These are phyloP conservation scores for Phellinidium pouzarii DNA, from an alignment of 1,284 basidiomycete species.

Conservation along the genomic window DNA sequence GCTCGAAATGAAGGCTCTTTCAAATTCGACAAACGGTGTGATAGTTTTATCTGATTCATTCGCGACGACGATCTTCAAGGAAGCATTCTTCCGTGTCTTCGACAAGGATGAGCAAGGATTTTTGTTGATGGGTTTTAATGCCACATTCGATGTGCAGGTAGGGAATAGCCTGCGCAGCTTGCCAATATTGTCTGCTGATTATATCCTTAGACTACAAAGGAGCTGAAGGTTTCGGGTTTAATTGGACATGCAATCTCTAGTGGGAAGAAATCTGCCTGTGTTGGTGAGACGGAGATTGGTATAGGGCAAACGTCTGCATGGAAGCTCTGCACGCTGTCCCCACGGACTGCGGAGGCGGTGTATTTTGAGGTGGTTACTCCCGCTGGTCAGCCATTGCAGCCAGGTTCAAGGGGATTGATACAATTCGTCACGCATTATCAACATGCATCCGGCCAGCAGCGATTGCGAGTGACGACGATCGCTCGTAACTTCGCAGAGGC, in stretches of 20 bases:
- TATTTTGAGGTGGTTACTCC: conserved; percentile 99
- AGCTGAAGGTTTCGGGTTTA: conserved; percentile 95
- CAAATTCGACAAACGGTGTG: conserved; percentile 94
- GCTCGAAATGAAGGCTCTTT: conserved; percentile 94
- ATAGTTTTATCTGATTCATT: conserved; percentile 97
- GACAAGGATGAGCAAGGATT: conserved; percentile 91
- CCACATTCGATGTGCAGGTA: conserved; percentile 96
- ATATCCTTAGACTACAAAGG: conserved; percentile 82
- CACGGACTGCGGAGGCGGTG: conserved; percentile 84
- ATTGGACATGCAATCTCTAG: conserved; percentile 98
- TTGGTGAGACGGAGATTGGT: conserved; percentile 99
- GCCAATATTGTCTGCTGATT: background rate
- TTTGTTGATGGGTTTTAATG: conserved; percentile 98
- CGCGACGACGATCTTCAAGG: conserved; percentile 98
- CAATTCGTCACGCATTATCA: conserved; percentile 99
- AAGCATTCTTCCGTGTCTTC: conserved; percentile 92
- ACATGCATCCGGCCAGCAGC: conserved; percentile 91
- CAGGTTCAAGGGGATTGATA: conserved; percentile 90
- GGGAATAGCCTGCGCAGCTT: conserved; percentile 20
- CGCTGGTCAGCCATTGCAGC: conserved; percentile 90
- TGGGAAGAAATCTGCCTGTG: conserved; percentile 93
- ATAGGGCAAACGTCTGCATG: conserved; percentile 99
- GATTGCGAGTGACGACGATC: conserved; percentile 93
- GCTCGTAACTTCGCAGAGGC: conserved; percentile 97
- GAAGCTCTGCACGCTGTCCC: conserved; percentile 92